Percentiles rank a stretch among this genome's conserved stretches.
Conservation (phyloP, 148 eudicot species). For the Camellia lanceoleosa region DNA sequence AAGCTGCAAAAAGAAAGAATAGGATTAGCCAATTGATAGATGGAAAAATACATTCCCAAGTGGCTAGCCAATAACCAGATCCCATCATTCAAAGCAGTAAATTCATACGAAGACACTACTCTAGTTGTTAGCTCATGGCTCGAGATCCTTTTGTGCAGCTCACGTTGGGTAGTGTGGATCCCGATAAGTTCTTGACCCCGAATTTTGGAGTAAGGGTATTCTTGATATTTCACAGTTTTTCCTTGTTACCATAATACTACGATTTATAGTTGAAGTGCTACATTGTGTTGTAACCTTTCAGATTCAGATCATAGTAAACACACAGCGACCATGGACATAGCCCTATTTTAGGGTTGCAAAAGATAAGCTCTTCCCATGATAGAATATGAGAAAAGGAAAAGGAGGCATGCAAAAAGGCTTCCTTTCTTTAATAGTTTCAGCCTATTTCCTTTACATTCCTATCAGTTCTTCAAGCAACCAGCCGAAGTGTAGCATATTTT, state of each 20-base stretch:
- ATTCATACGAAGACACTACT: background rate
- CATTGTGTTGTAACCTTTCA: no score
- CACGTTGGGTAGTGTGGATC: background rate
- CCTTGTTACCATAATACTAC: no score
- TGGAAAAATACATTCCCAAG: background rate
- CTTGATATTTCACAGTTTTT: no score
- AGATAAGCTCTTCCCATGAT: background rate
- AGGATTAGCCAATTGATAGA: background rate
- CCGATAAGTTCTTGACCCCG: no score
- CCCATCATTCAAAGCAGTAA: background rate
- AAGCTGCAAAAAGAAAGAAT: constrained; percentile 45
- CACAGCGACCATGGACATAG: no score
- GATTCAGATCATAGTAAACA: no score
- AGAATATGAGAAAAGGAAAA: background rate
- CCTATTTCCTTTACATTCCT: background rate
- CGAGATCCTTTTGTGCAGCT: background rate
- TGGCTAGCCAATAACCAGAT: background rate
- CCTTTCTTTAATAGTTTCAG: background rate
- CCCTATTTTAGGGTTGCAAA: background rate
- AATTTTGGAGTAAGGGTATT: no score
- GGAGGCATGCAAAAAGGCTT: background rate
- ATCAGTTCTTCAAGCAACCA: background rate
- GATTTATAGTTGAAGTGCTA: no score
- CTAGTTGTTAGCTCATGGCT: background rate
- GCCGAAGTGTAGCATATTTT: background rate